Base-by-base conservation (phyloP, 2,329 filamentous ascomycete genomes). In the Trichoderma brevicompactum region DNA sequence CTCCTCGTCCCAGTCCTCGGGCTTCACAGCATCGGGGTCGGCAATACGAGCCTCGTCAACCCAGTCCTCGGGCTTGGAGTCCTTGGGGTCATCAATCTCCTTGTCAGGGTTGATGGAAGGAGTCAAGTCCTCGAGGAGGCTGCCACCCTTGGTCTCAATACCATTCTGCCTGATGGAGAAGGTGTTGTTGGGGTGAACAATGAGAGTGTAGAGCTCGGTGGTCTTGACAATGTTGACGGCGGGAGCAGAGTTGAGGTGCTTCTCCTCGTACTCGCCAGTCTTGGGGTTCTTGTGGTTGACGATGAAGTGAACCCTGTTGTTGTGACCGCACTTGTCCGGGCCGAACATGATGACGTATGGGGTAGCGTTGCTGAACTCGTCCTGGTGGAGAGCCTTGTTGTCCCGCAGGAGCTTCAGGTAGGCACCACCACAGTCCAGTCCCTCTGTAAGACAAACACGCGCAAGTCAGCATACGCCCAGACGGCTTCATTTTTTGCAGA, bases 271-370 rank as follows among this genome's bases (percentile, higher is more conserved):
- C 81, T 97, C 92, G 83, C 94, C 94, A 53, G 93, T 97, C 91
- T 97, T 97, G 78, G 95, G 95, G 88, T 98, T 99, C 92, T 98
- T 99, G 91, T 99, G 95, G 82, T 96, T 95, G 89, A 99, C 96
- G 80, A 99, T 99, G 84, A 99, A 97, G 81, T 88, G 86, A 61
- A 96, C 92, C 90, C 98, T 98, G 90, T 99, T 99, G 80, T 92
- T 98, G 78, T 92, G 87, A 80, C 95, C 95, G 79, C 95, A 99
- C 90, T 98, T 98, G 85, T 99, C 95, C 74, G 95, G 95, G 72
- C 95, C 95, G 78, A 99, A 99, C 95, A 99, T 99, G 86, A 99
- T 96, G 73, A 99, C 92, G 78, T 99, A 99, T 55, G 95, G 95
- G 49, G 94, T 97, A 68, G 90, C 88, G 82, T 99, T 98, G 79